phyloP scores from a whole-genome alignment of 371 early-diverging fungal genomes.

The Mucor plumbeus region DNA sequence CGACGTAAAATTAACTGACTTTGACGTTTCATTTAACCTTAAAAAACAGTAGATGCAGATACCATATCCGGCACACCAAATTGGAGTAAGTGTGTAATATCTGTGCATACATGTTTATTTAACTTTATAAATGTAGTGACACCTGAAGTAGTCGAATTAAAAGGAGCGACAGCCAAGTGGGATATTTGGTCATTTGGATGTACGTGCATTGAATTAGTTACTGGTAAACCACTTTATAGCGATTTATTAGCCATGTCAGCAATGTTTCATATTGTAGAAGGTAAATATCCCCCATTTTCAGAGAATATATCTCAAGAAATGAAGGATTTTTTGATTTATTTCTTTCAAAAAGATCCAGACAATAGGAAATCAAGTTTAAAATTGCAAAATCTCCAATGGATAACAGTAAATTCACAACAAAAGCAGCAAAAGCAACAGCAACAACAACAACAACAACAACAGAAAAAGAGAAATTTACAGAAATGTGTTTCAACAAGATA shows the following conservation, averaged over 20 bases:
- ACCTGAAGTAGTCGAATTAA: constrained; percentile 93
- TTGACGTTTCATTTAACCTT: constrained; percentile 91
- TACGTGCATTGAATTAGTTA: constrained; percentile 84
- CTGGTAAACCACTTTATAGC: constrained; percentile 88
- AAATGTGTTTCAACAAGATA: not conserved
- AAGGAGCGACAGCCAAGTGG: constrained; percentile 80
- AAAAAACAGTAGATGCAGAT: constrained; percentile 68
- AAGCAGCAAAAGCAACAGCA: constrained; percentile 14
- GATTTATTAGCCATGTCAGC: constrained; percentile 85
- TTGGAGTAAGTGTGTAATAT: constrained; percentile 75
- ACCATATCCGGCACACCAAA: constrained; percentile 90
- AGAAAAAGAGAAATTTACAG: not conserved
- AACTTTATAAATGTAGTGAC: constrained; percentile 72
- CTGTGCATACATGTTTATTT: constrained; percentile 16
- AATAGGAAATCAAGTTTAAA: constrained; percentile 73
- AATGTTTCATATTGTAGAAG: constrained; percentile 91
- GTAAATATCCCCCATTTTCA: constrained; percentile 87
- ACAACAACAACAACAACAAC: not conserved
- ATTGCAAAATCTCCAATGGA: constrained; percentile 77
- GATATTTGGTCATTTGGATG: constrained; percentile 95
- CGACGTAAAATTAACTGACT: constrained; percentile 94
- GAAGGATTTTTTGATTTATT: constrained; percentile 72
- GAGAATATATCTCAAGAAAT: constrained; percentile 79
- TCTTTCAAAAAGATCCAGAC: constrained; percentile 82
- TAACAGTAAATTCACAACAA: constrained; percentile 47